These are phyloP conservation scores for Penicillium angulare DNA, from an alignment of 495 filamentous ascomycete species.

Conservation along the genomic window DNA sequence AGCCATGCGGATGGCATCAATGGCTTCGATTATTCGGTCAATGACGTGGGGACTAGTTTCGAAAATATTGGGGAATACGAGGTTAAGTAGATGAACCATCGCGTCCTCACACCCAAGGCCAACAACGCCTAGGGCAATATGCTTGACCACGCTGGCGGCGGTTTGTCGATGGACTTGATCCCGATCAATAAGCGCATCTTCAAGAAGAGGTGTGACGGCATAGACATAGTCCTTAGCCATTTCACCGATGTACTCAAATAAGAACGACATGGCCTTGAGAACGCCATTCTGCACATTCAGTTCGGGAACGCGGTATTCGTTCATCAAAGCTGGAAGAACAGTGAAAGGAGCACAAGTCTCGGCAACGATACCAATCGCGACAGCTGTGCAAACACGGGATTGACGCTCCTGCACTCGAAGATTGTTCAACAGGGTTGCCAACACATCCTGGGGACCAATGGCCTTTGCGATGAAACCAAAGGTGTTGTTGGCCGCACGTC, in stretches of 20 bases:
- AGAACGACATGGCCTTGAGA: constrained; percentile 92
- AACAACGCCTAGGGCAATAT: constrained; percentile 92
- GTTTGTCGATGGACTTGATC: constrained; percentile 99
- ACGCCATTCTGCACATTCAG: constrained; percentile 99
- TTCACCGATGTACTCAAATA: constrained; percentile 99
- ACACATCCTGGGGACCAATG: constrained; percentile 95
- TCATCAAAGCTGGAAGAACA: constrained; percentile 98
- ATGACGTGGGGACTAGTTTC: constrained; percentile 99
- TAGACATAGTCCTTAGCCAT: constrained; percentile 99
- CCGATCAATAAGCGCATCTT: constrained; percentile 95
- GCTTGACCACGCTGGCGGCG: constrained; percentile 93
- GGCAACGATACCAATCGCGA: constrained; percentile 99
- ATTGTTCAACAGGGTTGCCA: constrained; percentile 95
- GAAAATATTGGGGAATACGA: constrained; percentile 96
- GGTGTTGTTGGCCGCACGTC: constrained; percentile 98
- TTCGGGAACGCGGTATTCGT: constrained; percentile 98
- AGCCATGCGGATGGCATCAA: constrained; percentile 93
- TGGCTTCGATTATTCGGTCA: constrained; percentile 93
- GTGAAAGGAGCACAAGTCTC: constrained; percentile 99
- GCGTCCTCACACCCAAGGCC: constrained; percentile 98
- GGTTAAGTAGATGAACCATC: constrained; percentile 95
- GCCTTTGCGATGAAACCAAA: constrained; percentile 99
- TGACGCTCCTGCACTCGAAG: constrained; percentile 96
- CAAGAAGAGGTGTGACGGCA: constrained; percentile 92
- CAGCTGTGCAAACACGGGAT: constrained; percentile 95